Conservation (phyloP, 177 flowering plant genomes). For the Vitis hybrid region DNA sequence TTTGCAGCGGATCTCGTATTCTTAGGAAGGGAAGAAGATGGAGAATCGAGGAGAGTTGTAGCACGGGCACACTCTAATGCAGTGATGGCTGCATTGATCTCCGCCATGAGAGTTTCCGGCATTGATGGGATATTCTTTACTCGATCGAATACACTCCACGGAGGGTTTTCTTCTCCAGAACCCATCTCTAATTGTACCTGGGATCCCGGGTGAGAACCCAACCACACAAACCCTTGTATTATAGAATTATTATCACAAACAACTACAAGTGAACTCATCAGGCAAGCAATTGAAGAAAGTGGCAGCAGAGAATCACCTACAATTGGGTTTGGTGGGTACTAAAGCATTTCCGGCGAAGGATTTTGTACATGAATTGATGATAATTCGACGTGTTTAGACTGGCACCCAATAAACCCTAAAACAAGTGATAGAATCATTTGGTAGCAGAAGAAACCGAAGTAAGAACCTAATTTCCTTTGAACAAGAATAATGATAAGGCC, state of each 20-base stretch:
- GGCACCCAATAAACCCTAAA: too few species aligned
- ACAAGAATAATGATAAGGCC: too few species aligned
- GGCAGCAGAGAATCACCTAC: background rate
- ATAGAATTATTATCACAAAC: background rate
- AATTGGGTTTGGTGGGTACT: too few species aligned
- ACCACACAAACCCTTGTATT: slow-evolving; percentile 1
- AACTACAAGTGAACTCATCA: slow-evolving; percentile 8
- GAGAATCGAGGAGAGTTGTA: slow-evolving; percentile 33
- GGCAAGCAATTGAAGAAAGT: too few species aligned
- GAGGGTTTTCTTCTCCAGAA: slow-evolving; percentile 24
- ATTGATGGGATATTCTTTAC: slow-evolving; percentile 43
- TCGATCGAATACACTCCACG: slow-evolving; percentile 63
- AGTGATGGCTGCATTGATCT: slow-evolving; percentile 60
- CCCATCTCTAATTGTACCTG: slow-evolving; percentile 20
- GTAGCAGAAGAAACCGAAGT: too few species aligned
- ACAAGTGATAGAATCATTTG: too few species aligned
- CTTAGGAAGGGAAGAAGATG: slow-evolving; percentile 19
- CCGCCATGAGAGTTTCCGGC: slow-evolving; percentile 75
- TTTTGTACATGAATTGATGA: too few species aligned
- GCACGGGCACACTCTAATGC: slow-evolving; percentile 61
- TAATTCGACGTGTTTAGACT: too few species aligned
- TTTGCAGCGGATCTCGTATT: slow-evolving; percentile 11
- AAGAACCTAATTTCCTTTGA: too few species aligned
- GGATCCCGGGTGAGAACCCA: too few species aligned
- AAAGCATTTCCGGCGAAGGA: too few species aligned